Conservation (phyloP, 1,139 yeast genomes). For the Candida frijolesensis region DNA sequence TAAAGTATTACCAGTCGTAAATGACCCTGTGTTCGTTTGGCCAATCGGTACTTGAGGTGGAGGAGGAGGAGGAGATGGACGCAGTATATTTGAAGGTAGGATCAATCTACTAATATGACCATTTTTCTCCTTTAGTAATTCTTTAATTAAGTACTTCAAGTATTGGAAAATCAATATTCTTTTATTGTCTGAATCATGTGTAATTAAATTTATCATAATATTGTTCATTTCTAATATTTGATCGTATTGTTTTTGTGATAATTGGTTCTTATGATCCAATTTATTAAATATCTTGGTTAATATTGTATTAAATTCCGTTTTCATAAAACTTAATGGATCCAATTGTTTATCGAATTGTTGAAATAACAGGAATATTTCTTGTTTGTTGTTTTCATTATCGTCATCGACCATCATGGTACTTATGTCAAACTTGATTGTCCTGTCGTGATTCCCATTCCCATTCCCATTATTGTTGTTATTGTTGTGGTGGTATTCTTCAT, state of each 20-base stretch:
- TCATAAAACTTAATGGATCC: constrained; percentile 34
- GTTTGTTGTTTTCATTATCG: not conserved
- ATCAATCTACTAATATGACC: constrained; percentile 29
- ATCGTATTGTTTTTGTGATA: constrained; percentile 42
- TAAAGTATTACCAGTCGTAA: not conserved
- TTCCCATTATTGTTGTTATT: not conserved
- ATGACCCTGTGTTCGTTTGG: not conserved
- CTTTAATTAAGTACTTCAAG: constrained; percentile 44
- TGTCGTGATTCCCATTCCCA: not conserved
- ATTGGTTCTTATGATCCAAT: constrained; percentile 32
- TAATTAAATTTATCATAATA: constrained; percentile 27
- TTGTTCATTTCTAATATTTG: constrained; percentile 36
- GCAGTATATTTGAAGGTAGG: constrained; percentile 31
- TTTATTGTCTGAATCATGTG: constrained; percentile 20
- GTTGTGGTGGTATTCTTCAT: not conserved
- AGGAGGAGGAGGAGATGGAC: not conserved
- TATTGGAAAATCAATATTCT: constrained; percentile 42
- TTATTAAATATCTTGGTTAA: constrained; percentile 40
- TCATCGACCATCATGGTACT: constrained; percentile 27
- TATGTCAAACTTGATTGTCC: constrained; percentile 38
- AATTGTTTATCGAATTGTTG: not conserved
- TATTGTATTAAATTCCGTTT: constrained; percentile 37
- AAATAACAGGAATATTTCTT: not conserved
- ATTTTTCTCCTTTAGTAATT: constrained; percentile 23
- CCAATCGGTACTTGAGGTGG: not conserved